Percentiles rank a stretch among this genome's conserved stretches.
Conservation (phyloP, 2,329 filamentous ascomycete genomes). For the Colletotrichum acutatum region DNA sequence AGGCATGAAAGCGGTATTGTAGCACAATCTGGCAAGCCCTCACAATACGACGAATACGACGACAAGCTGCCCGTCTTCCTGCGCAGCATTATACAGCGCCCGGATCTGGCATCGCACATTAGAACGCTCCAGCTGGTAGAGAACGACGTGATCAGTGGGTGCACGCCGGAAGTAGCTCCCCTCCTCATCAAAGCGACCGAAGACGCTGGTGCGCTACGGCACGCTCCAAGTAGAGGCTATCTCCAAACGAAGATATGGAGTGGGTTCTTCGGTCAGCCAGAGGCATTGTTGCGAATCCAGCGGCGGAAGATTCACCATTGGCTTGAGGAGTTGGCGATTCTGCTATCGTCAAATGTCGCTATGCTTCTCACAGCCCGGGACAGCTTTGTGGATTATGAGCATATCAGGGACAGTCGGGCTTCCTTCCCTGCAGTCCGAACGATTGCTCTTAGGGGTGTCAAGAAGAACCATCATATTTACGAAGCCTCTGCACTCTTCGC, state of each 20-base stretch:
- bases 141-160: slow-evolving; percentile 11
- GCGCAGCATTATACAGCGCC: slow-evolving; percentile 7
- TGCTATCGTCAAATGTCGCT: slow-evolving; percentile 15
- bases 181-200: slow-evolving; percentile 2
- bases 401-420: slow-evolving; percentile 10
- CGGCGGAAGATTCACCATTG: slow-evolving; percentile 17
- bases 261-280: not conserved
- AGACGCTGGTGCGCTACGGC: not conserved
- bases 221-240: not conserved
- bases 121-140: slow-evolving; percentile 15
- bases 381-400: slow-evolving; percentile 17
- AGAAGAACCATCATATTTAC: slow-evolving; percentile 21
- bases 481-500: slow-evolving; percentile 10
- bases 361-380: slow-evolving; percentile 9
- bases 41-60: not conserved
- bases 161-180: not conserved
- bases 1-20: not conserved
- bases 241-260: not conserved
- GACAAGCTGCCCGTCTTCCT: slow-evolving; percentile 16
- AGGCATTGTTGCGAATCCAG: not conserved
- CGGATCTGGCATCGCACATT: slow-evolving; percentile 5
- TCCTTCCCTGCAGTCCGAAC: not conserved
- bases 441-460: not conserved
- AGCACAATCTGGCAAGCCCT: not conserved
- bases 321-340: slow-evolving; percentile 24